phyloP scores from a whole-genome alignment of 768 basidiomycete species.

The Coprinopsis sp. region DNA sequence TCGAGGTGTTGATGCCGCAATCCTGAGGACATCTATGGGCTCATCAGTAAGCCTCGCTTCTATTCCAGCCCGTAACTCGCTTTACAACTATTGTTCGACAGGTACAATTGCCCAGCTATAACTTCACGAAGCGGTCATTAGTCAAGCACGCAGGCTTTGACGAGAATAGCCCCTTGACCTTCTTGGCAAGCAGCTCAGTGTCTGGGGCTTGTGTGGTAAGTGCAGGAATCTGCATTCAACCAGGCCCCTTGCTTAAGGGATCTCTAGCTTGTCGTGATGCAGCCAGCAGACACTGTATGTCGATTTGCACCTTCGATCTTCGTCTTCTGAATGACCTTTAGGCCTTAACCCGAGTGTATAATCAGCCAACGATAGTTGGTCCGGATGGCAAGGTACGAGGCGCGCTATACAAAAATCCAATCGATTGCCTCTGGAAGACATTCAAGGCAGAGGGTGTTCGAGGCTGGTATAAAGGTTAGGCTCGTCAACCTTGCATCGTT shows the following conservation, averaged over 20 bases:
- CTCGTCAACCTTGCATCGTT: constrained; percentile 5
- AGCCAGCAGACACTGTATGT: constrained; percentile 82
- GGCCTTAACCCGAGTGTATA: constrained; percentile 93
- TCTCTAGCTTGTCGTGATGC: constrained; percentile 81
- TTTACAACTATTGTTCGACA: constrained; percentile 20
- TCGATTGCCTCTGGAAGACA: constrained; percentile 97
- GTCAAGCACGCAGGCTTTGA: constrained; percentile 63
- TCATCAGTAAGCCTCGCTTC: constrained; percentile 50
- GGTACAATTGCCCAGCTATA: constrained; percentile 96
- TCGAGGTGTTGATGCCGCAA: constrained; percentile 90
- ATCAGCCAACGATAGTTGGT: constrained; percentile 76
- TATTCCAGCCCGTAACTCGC: background rate
- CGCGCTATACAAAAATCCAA: constrained; percentile 81
- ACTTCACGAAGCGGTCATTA: constrained; percentile 83
- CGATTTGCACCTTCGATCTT: constrained; percentile 3
- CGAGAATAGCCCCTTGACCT: constrained; percentile 81
- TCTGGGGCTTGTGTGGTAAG: constrained; percentile 90
- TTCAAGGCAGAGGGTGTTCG: constrained; percentile 81
- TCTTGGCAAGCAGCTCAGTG: constrained; percentile 80
- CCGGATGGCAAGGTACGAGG: constrained; percentile 73
- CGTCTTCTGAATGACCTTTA: constrained; percentile 22
- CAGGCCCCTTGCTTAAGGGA: constrained; percentile 9
- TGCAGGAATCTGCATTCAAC: constrained; percentile 13
- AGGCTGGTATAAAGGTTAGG: constrained; percentile 96
- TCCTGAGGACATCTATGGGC: constrained; percentile 92